A percentile compares a stretch with the other conserved stretches of the same genome.
Conservation (phyloP, 164 flowering plant genomes). For the Piper longum region DNA sequence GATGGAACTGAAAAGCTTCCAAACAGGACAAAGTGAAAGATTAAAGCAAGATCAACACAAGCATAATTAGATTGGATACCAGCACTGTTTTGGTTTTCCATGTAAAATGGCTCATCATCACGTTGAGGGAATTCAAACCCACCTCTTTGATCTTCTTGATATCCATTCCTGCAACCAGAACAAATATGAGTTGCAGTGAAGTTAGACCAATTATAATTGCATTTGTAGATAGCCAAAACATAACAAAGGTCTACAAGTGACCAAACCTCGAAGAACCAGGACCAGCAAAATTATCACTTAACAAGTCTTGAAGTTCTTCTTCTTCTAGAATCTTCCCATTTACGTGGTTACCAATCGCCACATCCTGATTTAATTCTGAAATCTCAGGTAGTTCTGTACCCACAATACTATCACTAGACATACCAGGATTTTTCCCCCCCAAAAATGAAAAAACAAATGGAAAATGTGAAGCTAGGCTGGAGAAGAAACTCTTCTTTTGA, state of each 20-base stretch:
- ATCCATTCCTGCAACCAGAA: slow-evolving; percentile 7
- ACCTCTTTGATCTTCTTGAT: slow-evolving; percentile 9
- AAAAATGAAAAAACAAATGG: slow-evolving; percentile 59
- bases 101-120: neutral
- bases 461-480: slow-evolving; percentile 46
- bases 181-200: slow-evolving; percentile 1
- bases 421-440: slow-evolving; percentile 17
- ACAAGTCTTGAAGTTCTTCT: slow-evolving; percentile 15
- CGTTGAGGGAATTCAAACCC: slow-evolving; percentile 13
- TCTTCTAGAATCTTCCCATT: slow-evolving; percentile 7
- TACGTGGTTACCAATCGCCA: slow-evolving; percentile 12
- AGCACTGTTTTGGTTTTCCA: slow-evolving; percentile 14
- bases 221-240: neutral
- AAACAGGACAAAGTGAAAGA: neutral
- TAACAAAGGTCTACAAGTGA: neutral
- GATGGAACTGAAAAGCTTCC: neutral
- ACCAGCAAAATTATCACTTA: slow-evolving; percentile 13
- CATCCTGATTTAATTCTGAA: slow-evolving; percentile 7
- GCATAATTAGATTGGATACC: slow-evolving; percentile 18
- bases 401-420: slow-evolving; percentile 11
- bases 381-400: slow-evolving; percentile 8
- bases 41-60: neutral
- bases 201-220: neutral
- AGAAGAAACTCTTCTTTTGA: slow-evolving; percentile 38
- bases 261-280: slow-evolving; percentile 22